phyloP scores from a whole-genome alignment of 2,329 filamentous ascomycete species.

The Diaporthe destruens region DNA sequence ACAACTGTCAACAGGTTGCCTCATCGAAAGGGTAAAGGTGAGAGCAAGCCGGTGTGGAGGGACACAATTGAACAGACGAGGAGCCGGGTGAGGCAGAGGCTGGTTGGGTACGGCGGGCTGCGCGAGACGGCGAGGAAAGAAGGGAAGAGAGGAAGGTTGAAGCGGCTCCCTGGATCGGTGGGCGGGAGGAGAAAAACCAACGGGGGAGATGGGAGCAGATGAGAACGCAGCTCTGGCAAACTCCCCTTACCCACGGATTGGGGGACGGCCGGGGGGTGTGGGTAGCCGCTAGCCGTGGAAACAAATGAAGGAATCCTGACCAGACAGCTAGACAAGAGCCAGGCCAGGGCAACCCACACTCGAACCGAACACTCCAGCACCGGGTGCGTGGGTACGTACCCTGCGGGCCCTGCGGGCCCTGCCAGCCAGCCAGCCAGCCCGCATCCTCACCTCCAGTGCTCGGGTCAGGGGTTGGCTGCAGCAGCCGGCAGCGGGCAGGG shows the following conservation, averaged over 20 bases:
- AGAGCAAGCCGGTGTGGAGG: slow-evolving; percentile 9
- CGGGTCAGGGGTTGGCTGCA: slow-evolving; percentile 35
- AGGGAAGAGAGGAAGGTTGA: slow-evolving; percentile 41
- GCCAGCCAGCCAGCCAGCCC: slow-evolving; percentile 13
- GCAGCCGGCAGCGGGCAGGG: slow-evolving; percentile 30
- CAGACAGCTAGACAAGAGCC: slow-evolving; percentile 16
- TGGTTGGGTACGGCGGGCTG: slow-evolving; percentile 28
- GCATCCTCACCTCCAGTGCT: slow-evolving; percentile 24
- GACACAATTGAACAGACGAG: slow-evolving; percentile 29
- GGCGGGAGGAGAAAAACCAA: slow-evolving; percentile 43
- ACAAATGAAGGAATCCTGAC: slow-evolving; percentile 41
- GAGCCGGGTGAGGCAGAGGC: slow-evolving; percentile 13
- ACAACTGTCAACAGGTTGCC: slow-evolving; percentile 24
- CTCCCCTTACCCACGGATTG: slow-evolving; percentile 43
- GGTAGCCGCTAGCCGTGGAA: slow-evolving; percentile 38
- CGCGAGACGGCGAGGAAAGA: slow-evolving; percentile 31
- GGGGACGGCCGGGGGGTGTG: slow-evolving; percentile 36
- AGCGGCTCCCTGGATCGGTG: slow-evolving; percentile 41
- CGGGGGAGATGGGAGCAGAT: slow-evolving; percentile 42
- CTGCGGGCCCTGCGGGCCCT: neutral
- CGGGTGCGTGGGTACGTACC: slow-evolving; percentile 19
- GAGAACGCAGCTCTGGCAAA: slow-evolving; percentile 42
- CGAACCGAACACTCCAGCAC: slow-evolving; percentile 36
- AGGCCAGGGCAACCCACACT: slow-evolving; percentile 9
- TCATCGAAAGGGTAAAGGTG: slow-evolving; percentile 27